Evolutionary conservation across 1,139 yeast species (phyloP), one percentile per base, ranked within the genome.

Genomic region (Saccharomyces pastorianus): DNA sequence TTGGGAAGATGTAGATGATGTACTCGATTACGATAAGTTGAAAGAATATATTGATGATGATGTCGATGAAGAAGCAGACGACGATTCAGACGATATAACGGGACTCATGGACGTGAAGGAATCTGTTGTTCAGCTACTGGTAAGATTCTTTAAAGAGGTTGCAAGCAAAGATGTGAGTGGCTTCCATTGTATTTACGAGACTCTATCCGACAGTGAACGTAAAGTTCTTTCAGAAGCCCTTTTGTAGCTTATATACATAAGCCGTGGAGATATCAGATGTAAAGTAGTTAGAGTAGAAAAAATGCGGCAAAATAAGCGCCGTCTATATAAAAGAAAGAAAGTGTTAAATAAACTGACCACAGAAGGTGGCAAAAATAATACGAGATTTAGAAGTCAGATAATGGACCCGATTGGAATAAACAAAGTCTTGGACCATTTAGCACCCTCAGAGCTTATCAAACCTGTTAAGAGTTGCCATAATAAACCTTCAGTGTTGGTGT

Each of bases 1-100:
- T 0, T 90, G 96, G 95, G 96, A 89, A 65, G 96, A 88, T 64
- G 73, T 86, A 62, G 91, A 85, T 47, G 88, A 84, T 1, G 83
- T 80, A 1, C 80, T 86, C 2, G 77, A 80, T 48, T 83, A 75
- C 63, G 84, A 81, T 23, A 82, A 81, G 60, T 68, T 84, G 55
- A 77, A 79, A 61, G 75, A 80, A 20, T 81, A 80, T 57, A 78
- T 78, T 0, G 83, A 80, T 25, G 55, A 53, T 26, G 58, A 61
- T n/a, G 59, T 62, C 32, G 64, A 61, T 17, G 64, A 59, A 9
- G 68, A 62, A 11, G 68, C 66, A 20, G 61, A 57, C 1, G 56
- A 72, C 14, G 75, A 72, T 27, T 65, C 68, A 3, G 71, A 72
- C 2, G 74, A 73, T 13, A 58, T 58, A 17, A 56, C 61, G 3